These are phyloP conservation scores for Schwanniomyces occidentalis DNA, from an alignment of 805 yeast species.

Conservation along the genomic window DNA sequence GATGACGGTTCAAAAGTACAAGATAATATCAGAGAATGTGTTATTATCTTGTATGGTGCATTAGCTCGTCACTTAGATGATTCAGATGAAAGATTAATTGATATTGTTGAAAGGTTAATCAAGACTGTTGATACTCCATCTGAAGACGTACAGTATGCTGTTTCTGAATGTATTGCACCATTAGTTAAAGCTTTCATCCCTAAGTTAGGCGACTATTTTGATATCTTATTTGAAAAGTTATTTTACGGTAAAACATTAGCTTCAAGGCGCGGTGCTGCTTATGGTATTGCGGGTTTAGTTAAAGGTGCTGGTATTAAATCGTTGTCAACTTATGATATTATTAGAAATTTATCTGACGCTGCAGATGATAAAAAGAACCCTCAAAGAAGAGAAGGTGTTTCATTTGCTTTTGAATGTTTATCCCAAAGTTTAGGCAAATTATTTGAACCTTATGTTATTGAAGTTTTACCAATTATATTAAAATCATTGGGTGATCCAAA, in stretches of 20 bases:
- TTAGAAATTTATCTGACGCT: conserved; percentile 74
- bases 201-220: conserved; percentile 55
- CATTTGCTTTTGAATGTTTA: conserved; percentile 80
- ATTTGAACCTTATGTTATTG: conserved; percentile 94
- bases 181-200: conserved; percentile 60
- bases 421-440: conserved; percentile 71
- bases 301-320: conserved; percentile 86
- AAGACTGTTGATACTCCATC: conserved; percentile 83
- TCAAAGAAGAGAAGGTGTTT: conserved; percentile 80
- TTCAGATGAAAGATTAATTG: conserved; percentile 63
- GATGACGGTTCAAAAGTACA: conserved; percentile 49
- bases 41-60: conserved; percentile 86
- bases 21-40: conserved; percentile 71
- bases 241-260: conserved; percentile 50
- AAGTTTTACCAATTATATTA: conserved; percentile 77
- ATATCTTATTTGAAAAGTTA: conserved; percentile 57
- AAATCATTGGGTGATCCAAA: conserved; percentile 81
- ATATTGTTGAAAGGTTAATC: conserved; percentile 68
- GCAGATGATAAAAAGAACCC: conserved; percentile 83
- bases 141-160: conserved; percentile 85
- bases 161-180: conserved; percentile 84
- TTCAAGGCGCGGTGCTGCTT: conserved; percentile 90
- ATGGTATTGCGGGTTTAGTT: conserved; percentile 91
- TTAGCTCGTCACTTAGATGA: conserved; percentile 79
- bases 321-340: conserved; percentile 71